phyloP scores from a whole-genome alignment of 2,329 filamentous ascomycete genomes.

The Colletotrichum godetiae region DNA sequence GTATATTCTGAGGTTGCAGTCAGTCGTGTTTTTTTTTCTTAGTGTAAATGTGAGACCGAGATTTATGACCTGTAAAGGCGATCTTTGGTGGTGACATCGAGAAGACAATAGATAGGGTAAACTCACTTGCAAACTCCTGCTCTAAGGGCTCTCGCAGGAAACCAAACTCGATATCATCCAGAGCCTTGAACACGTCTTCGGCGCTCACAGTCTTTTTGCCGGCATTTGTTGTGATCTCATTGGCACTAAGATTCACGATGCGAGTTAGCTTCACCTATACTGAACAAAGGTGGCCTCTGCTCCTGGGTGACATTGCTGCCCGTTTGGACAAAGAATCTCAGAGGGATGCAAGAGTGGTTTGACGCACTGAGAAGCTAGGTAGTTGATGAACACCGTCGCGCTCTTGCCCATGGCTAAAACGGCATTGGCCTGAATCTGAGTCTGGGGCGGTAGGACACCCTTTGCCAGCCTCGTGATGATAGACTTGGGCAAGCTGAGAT shows the following conservation, averaged over 20 bases:
- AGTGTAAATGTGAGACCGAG: not conserved
- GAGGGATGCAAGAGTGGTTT: not conserved
- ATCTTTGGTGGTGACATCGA: not conserved
- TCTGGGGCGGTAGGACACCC: slow-evolving; percentile 82
- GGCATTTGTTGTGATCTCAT: slow-evolving; percentile 74
- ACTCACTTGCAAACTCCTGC: slow-evolving; percentile 79
- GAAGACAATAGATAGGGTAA: not conserved
- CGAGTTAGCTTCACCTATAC: not conserved
- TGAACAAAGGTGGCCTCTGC: not conserved
- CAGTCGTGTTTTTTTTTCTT: slow-evolving; percentile 2
- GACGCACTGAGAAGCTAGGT: slow-evolving; percentile 79
- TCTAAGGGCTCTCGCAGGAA: slow-evolving; percentile 77
- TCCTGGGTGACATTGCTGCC: too few relatives aligned
- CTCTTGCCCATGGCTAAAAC: slow-evolving; percentile 83
- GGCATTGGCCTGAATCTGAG: slow-evolving; percentile 86
- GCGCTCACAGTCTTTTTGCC: slow-evolving; percentile 84
- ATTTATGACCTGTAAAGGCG: not conserved
- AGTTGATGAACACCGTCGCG: slow-evolving; percentile 86
- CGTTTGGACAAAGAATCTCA: not conserved
- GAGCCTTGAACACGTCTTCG: slow-evolving; percentile 79
- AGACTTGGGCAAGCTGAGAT: slow-evolving; percentile 81
- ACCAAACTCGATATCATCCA: slow-evolving; percentile 82
- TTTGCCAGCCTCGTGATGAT: slow-evolving; percentile 85
- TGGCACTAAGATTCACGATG: slow-evolving; percentile 65
- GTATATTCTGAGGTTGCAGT: slow-evolving; percentile 69